Base-by-base conservation (phyloP, 495 filamentous ascomycete genomes). In the Neurospora africana region DNA sequence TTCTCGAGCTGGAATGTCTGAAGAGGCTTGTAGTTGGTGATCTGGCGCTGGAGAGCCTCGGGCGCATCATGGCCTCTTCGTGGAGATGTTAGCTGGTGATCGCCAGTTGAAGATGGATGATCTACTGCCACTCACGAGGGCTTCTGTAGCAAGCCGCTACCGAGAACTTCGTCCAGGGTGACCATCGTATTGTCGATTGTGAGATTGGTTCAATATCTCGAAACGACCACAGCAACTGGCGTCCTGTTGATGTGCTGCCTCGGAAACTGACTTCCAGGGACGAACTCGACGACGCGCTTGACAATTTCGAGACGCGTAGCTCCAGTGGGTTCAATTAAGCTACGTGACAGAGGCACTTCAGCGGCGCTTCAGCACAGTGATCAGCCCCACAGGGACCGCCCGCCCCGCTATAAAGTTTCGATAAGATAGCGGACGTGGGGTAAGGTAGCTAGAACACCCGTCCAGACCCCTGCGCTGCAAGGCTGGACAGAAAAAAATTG, bases 11-110 rank as follows among this genome's bases (percentile, higher is more conserved):
- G 79, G 78, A 92, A 98, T 0, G 89, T 91, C 68, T 88, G 81
- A 30, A 94, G 84, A 2, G 94, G 90, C 70, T 90, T 91, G 83
- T 97, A 97, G 72, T 82, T 79, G 4, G 92, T 94, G 27, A 81
- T 75, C 53, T 77, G 79, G 53, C 90, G 83, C 47, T 82, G 75
- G 0, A 84, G 76, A 39, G 73, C 72, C 35, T 80, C 73, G 41
- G 79, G 78, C 61, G 77, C 74, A 39, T 82, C 74, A 39, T 83
- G 71, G 73, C 78, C 82, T 68, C 85, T 87, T 74, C 2, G 37
- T 71, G n/a, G 69, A 75, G 19, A 33, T 58, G 73, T 79, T 71
- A 76, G 68, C 30, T n/a, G 17, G 27, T 68, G 35, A 17, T 17
- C 11, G 35, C 19, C 41, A 61, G 38, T 72, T 68, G 13, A 19